These are phyloP conservation scores for Trichosanthes truncata DNA, from an alignment of 306 rosid species.

Conservation along the genomic window DNA sequence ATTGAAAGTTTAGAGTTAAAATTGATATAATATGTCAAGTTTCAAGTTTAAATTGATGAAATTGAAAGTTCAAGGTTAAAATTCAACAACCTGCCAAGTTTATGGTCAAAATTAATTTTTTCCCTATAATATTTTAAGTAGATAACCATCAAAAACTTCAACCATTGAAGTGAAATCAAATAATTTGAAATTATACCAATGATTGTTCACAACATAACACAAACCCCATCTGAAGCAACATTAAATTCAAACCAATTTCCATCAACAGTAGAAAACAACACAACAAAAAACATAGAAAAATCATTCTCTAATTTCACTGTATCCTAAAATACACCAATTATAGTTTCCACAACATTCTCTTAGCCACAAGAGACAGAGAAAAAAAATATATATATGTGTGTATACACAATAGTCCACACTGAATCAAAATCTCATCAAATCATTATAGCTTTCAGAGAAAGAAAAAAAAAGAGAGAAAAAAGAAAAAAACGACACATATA, in stretches of 20 bases:
- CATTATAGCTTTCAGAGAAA: conserved; percentile 31
- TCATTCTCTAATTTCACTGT: neutral
- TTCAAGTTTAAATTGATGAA: too few species aligned
- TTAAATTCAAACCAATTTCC: neutral
- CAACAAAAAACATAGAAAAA: neutral
- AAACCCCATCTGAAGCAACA: neutral
- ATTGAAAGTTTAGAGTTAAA: too few species aligned
- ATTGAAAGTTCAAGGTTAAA: too few species aligned
- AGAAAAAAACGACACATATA: conserved; percentile 49
- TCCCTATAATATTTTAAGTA: neutral
- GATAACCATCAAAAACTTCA: neutral
- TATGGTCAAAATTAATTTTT: too few species aligned
- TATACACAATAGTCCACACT: neutral
- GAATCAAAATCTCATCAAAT: neutral
- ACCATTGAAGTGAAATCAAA: neutral
- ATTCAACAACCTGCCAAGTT: too few species aligned
- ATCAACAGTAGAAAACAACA: neutral
- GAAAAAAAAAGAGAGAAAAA: conserved; percentile 24
- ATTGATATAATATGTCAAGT: too few species aligned
- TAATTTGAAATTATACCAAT: neutral
- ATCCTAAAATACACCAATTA: neutral
- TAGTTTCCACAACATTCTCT: neutral
- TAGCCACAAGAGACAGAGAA: neutral
- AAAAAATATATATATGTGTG: neutral
- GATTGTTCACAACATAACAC: neutral